These are phyloP conservation scores for Trichoderma simmonsii DNA, from an alignment of 2,329 filamentous ascomycete species.

Conservation along the genomic window DNA sequence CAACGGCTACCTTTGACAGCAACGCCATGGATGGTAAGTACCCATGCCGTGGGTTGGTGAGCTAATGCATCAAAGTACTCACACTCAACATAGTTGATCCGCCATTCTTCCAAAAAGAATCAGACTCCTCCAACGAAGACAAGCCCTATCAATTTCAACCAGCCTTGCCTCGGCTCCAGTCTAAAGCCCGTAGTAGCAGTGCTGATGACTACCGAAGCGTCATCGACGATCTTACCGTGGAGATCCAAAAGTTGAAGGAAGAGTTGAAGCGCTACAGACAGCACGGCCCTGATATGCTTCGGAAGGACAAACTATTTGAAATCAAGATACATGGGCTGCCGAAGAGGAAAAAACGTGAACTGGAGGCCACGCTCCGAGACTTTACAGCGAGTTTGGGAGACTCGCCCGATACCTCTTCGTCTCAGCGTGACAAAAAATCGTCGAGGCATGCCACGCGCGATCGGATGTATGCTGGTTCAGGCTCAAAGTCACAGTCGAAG, in stretches of 20 bases:
- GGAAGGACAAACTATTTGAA: slow-evolving; percentile 78
- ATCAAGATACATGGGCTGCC: slow-evolving; percentile 74
- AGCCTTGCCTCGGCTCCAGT: slow-evolving; percentile 30
- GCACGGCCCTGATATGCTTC: slow-evolving; percentile 61
- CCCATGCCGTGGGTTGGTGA: not conserved
- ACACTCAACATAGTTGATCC: slow-evolving; percentile 42
- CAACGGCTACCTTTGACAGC: slow-evolving; percentile 41
- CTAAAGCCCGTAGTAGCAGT: slow-evolving; percentile 52
- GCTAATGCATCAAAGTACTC: slow-evolving; percentile 5
- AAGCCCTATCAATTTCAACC: slow-evolving; percentile 26
- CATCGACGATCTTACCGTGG: slow-evolving; percentile 82
- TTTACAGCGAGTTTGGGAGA: slow-evolving; percentile 64
- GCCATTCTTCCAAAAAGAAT: slow-evolving; percentile 54
- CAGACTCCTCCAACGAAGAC: slow-evolving; percentile 51
- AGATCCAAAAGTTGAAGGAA: slow-evolving; percentile 75
- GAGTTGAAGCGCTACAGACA: slow-evolving; percentile 69
- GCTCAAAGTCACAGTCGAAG: slow-evolving; percentile 47
- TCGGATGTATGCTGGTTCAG: slow-evolving; percentile 39
- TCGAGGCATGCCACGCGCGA: slow-evolving; percentile 36
- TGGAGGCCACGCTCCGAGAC: slow-evolving; percentile 69
- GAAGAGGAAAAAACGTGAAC: slow-evolving; percentile 68
- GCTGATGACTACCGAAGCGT: slow-evolving; percentile 76
- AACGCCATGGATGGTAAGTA: slow-evolving; percentile 47
- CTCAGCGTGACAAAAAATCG: slow-evolving; percentile 39
- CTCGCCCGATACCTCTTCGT: slow-evolving; percentile 42